A percentile compares a stretch with the other conserved stretches of the same genome.
Conservation (phyloP, 1,284 basidiomycete genomes). For the Caloboletus firmus region DNA sequence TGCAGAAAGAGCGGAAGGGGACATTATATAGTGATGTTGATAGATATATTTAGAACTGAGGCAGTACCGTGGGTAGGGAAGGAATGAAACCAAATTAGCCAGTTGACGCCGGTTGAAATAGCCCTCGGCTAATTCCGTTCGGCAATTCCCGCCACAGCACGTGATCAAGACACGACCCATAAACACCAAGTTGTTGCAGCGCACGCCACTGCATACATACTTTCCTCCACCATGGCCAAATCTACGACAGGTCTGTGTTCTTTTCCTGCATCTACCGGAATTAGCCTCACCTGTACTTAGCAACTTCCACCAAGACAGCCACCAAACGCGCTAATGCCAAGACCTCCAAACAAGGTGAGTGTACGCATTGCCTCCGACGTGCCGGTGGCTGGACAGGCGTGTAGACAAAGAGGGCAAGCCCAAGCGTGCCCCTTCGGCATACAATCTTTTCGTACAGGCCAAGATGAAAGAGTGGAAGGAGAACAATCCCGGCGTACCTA, state of each 20-base stretch:
- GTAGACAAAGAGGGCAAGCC: conserved; percentile 44
- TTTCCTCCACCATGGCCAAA: conserved; percentile 36
- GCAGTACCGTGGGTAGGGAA: background rate
- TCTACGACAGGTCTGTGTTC: conserved; percentile 35
- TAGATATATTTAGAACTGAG: conserved; percentile 1
- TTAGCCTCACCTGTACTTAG: conserved; percentile 29
- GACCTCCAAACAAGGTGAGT: conserved; percentile 35
- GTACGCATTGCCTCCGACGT: background rate
- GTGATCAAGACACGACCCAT: conserved; percentile 34
- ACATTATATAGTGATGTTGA: conserved; percentile 29
- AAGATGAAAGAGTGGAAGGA: conserved; percentile 55
- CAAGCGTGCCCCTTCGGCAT: conserved; percentile 54
- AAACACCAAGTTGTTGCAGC: conserved; percentile 5
- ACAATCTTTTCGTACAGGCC: conserved; percentile 53
- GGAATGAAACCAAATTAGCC: background rate
- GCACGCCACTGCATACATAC: conserved; percentile 7
- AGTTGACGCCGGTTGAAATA: conserved; percentile 21
- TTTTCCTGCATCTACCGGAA: too few relatives aligned
- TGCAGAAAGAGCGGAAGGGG: conserved; percentile 44
- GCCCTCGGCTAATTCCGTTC: conserved; percentile 15
- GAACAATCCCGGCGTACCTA: conserved; percentile 47
- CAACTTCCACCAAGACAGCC: conserved; percentile 50
- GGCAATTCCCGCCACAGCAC: conserved; percentile 30
- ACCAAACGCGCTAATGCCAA: conserved; percentile 50
- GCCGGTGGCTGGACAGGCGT: background rate